Evolutionary conservation across 1,139 yeast species (phyloP), one percentile per base, ranked within the genome.

Genomic region (Nadsonia commutata): DNA sequence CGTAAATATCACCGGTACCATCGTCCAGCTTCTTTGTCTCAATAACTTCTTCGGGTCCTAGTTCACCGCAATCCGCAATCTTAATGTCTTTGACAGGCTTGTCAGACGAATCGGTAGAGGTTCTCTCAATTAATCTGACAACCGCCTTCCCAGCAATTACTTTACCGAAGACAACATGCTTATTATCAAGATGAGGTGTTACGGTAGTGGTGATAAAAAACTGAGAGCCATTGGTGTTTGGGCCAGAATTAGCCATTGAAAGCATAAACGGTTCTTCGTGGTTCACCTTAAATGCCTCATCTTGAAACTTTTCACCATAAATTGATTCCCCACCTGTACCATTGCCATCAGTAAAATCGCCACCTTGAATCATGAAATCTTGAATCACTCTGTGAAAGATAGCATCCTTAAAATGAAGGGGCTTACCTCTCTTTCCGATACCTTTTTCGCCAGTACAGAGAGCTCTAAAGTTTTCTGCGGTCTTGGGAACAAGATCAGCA

Each of bases 241-340:
- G 88, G 11, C 97, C 97, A 4, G 95, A 84, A 60, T 86, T 88
- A 49, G 97, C 97, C 97, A 90, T 90, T 18, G 95, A 83, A 56
- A 90, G 72, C 54, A 88, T 68, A 61, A 82, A 88, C 44, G 97
- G 96, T 56, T 72, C 71, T 52, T 79, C 88, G 59, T 90, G 97
- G 52, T 71, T 72, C 52, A 75, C 63, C 46, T 71, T 64, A 62
- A 90, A 88, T 63, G 80, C 81, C 64, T 90, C 98, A 60, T 90
- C 98, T 58, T 82, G 94, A 58, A 90, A 90, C 63, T 84, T 86
- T 55, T 83, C 95, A 16, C 97, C 97, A 59, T 88, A 90, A 52
- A 86, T 88, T 23, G 94, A 81, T 62, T 82, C 94, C 45, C 97
- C 97, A 38, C 97, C 97, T 33, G 90, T 82, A 23, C 97, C 97